Percentiles rank a stretch among this genome's conserved stretches.
These are phyloP conservation scores for Austropuccinia psidii DNA, from an alignment of 1,284 basidiomycete genomes.

Conservation along the genomic window DNA sequence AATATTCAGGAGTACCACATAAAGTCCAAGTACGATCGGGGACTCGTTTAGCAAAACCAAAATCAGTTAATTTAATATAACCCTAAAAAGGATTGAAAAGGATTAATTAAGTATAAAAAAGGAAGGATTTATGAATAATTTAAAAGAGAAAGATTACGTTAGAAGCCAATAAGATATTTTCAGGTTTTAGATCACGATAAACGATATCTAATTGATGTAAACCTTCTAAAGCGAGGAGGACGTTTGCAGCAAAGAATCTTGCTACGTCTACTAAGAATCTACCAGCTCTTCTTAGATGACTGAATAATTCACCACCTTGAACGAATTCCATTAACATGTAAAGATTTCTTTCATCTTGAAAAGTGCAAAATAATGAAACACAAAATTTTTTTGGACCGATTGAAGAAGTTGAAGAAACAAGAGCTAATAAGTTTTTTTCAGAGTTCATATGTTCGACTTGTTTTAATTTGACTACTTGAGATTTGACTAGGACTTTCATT, in stretches of 20 bases:
- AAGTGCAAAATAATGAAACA: slow-evolving; percentile 12
- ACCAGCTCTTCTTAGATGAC: slow-evolving; percentile 50
- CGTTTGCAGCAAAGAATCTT: slow-evolving; percentile 53
- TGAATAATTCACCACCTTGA: slow-evolving; percentile 54
- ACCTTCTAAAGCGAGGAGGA: slow-evolving; percentile 53
- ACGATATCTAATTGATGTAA: slow-evolving; percentile 51
- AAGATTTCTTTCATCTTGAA: slow-evolving; percentile 52
- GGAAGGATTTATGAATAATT: neutral
- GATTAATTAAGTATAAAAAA: neutral
- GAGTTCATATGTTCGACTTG: slow-evolving; percentile 57
- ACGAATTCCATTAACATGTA: slow-evolving; percentile 55
- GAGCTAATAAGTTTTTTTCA: slow-evolving; percentile 51
- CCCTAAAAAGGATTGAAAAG: slow-evolving; percentile 27
- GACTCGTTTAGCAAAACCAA: slow-evolving; percentile 53
- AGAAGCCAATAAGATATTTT: slow-evolving; percentile 52
- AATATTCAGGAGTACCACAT: slow-evolving; percentile 49
- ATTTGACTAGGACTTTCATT: slow-evolving; percentile 53
- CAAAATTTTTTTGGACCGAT: neutral
- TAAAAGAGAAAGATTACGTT: slow-evolving; percentile 48
- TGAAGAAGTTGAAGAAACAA: neutral
- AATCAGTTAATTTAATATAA: slow-evolving; percentile 51
- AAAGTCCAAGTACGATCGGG: slow-evolving; percentile 51
- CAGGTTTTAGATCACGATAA: slow-evolving; percentile 54
- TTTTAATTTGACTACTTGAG: slow-evolving; percentile 53
- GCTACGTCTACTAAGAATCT: slow-evolving; percentile 53